Base-by-base conservation (phyloP, 1,139 yeast genomes). In the Magnusiomyces suaveolens region DNA sequence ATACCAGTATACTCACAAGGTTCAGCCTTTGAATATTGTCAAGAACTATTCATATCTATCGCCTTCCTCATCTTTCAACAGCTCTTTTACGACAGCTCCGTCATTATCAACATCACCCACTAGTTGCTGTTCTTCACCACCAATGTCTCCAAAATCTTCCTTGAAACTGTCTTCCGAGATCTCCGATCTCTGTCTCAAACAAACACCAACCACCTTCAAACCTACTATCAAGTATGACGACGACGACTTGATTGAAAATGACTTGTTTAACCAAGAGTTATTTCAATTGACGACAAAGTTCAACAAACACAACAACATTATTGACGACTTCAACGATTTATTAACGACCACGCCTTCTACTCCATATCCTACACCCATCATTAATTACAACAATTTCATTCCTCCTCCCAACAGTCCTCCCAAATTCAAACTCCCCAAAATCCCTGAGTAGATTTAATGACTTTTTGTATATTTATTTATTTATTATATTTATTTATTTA, bases 381-480 rank as follows among this genome's bases (percentile, higher is more conserved):
- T 50, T 1, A 50, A 53, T 52, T 52, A 52, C 33, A 48, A 23
- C 18, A n/a, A 44, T 25, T 47, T 52, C 16, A 52, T 54, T 20
- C 57, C 57, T 2, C 24, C 44, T 16, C 46, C 53, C 20, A 52
- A 55, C 14, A 32, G n/a, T 3, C 55, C 57, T 10, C 55, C 54
- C 51, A 52, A 52, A 43, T 38, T 33, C 43, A 23, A 53, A 44
- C 41, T 55, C 3, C 57, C 57, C 18, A 53, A 55, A 50, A 55
- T 52, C 33, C 57, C 57, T 2, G 57, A 55, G 39, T 41, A 50
- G 25, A 10, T 20, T 36, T 14, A 36, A 29, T 29, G 33, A 6
- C 33, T 29, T 36, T 36, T 36, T 36, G 16, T 36, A 36, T 36
- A 18, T 18, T 20, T 43, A 43, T 43, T 43, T 43, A 36, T 36